Evolutionary conservation across 257 asterid genomes (phyloP), one percentile per base, ranked within the genome.

Genomic region (Penstemon barbatus): DNA sequence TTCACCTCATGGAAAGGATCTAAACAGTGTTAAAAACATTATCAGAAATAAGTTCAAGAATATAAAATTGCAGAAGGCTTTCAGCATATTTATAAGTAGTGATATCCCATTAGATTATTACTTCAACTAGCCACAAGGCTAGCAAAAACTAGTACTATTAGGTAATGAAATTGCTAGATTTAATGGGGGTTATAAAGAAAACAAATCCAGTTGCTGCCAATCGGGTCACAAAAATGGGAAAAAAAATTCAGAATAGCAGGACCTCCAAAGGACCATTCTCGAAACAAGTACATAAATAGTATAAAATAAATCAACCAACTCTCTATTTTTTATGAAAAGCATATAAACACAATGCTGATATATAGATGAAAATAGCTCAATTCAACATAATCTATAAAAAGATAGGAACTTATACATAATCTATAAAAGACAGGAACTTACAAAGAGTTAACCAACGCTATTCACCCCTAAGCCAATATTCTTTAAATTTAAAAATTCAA

Each of bases 1-100:
- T 88, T 92, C 86, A 92, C 98, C 84, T 92, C 96, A 61, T 66
- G 81, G 79, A 79, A 81, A 70, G 83, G 83, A 79, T 77, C 98
- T 92, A 82, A 41, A 76, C 50, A 79, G 78, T 68, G 49, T 69
- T 62, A 57, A 64, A 63, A 58, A 68, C 57, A 53, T 50, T 50
- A 64, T 81, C 62, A 80, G 83, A 77, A 13, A 72, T 59, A 65
- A 50, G 6, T 46, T 62, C 41, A 77, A 66, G 6, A 50, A 65
- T 25, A 76, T 65, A 52, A 73, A 37, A 39, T 51, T 36, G 7
- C 38, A 36, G 12, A 57, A 49, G 7, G 51, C 70, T 36, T 45
- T 56, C 49, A 68, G 33, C 46, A 50, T 37, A 59, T 48, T 72
- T 45, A 45, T 38, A 7, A 55, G 65, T 45, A 50, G 60, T 43